phyloP scores from a whole-genome alignment of 1,284 basidiomycete species.

The Naganishia cerealis region DNA sequence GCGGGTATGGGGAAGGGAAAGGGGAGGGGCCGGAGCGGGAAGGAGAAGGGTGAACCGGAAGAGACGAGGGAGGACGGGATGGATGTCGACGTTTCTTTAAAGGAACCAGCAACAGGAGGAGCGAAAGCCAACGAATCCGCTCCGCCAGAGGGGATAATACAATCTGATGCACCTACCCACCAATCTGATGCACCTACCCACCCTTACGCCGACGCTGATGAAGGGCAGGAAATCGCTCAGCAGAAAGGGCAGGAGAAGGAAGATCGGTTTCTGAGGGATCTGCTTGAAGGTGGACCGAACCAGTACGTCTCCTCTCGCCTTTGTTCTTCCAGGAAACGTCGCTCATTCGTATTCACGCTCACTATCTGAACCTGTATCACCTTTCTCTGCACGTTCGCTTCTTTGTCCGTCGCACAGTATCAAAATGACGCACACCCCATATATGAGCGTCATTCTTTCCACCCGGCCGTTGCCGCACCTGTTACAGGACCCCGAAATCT shows the following conservation, averaged over 20 bases:
- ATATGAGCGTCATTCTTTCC: constrained; percentile 71
- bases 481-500: constrained; percentile 55
- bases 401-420: constrained; percentile 55
- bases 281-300: background rate
- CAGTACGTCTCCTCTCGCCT: constrained; percentile 20
- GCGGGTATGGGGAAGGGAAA: constrained; percentile 45
- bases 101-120: constrained; percentile 35
- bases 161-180: too few species aligned
- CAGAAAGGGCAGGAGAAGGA: too few species aligned
- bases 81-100: background rate
- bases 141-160: too few species aligned
- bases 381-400: background rate
- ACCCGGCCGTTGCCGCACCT: constrained; percentile 58
- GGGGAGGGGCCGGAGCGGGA: constrained; percentile 46
- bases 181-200: too few species aligned
- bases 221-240: too few species aligned
- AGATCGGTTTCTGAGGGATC: background rate
- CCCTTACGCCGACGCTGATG: too few species aligned
- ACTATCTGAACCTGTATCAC: background rate
- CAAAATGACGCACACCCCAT: constrained; percentile 66
- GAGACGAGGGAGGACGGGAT: background rate
- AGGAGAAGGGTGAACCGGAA: constrained; percentile 36
- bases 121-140: too few species aligned
- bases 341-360: background rate
- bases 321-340: too few species aligned